Evolutionary conservation across 352 stramenopile genomes (phyloP), one percentile per base, ranked within the genome.

Genomic region (Globisporangium irregulare): DNA sequence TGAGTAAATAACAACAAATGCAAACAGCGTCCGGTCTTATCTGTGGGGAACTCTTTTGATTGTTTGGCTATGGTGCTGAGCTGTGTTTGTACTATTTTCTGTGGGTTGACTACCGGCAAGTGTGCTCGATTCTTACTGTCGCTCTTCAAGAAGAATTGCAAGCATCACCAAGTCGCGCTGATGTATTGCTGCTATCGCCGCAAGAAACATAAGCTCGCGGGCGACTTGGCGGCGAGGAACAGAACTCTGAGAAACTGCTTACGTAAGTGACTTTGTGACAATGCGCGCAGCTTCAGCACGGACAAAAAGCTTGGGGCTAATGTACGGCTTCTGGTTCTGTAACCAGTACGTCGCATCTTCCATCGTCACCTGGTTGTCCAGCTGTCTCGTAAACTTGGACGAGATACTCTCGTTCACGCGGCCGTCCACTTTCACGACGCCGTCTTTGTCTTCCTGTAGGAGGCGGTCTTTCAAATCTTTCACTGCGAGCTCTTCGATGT

Each of bases 391-490:
- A n/a, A 80, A 81, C 61, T 80, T 89, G 6, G 70, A 41, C 34
- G 76, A 72, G 53, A 96, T 89, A 62, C 85, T 94, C 68, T 92
- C 87, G 67, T 96, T 96, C 27, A 94, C 85, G 25, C 86, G 88
- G 4, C 88, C 88, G 46, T 93, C 86, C 27, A 94, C 79, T 50
- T 81, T 82, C 18, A 90, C 68, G 5, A 92, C 66, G 27, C 85
- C 82, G 54, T 86, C 76, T 63, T 91, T 91, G 67, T 94, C 86
- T 56, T 96, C 82, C 36, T 86, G 81, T 15, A 94, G 64, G 53
- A 96, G 66, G 12, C 85, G 84, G 59, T 93, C 84, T 67, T 94
- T 94, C 36, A 96, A 60, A 56, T 96, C 88, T 55, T 94, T 94
- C 7, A 88, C 70, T 15, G 88, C 86, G 1, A 96, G 69, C 61